phyloP scores from a whole-genome alignment of 805 yeast species.

The Millerozyma acaciae region DNA sequence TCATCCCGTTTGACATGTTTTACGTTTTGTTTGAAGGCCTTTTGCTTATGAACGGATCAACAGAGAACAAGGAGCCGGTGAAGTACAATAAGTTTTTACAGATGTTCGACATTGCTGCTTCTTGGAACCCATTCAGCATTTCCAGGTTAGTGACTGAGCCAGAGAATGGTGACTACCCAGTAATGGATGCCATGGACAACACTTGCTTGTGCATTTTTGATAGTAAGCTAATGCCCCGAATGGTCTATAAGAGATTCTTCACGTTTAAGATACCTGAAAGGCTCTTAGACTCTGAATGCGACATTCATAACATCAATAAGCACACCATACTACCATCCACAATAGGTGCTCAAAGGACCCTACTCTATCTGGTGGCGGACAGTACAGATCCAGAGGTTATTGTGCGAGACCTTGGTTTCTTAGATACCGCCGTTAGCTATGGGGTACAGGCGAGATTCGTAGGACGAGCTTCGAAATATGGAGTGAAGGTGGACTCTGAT shows the following conservation, averaged over 20 bases:
- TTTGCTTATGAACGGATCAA: slow-evolving; percentile 21
- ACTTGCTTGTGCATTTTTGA: slow-evolving; percentile 16
- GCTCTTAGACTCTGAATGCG: slow-evolving; percentile 36
- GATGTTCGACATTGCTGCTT: slow-evolving; percentile 51
- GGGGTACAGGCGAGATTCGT: slow-evolving; percentile 35
- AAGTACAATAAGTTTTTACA: slow-evolving; percentile 36
- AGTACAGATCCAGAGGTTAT: slow-evolving; percentile 3
- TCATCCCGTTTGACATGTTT: slow-evolving; percentile 60
- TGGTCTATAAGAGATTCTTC: slow-evolving; percentile 34
- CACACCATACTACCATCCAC: slow-evolving; percentile 38
- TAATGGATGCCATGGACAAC: slow-evolving; percentile 25
- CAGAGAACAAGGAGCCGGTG: slow-evolving; percentile 11
- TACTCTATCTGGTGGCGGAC: slow-evolving; percentile 11
- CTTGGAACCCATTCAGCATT: slow-evolving; percentile 40
- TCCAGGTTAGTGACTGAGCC: slow-evolving; percentile 28
- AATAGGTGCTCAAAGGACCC: slow-evolving; percentile 19
- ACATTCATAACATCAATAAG: slow-evolving; percentile 23
- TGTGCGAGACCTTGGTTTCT: slow-evolving; percentile 26
- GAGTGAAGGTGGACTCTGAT: slow-evolving; percentile 13
- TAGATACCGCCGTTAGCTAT: slow-evolving; percentile 26
- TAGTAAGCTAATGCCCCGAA: slow-evolving; percentile 16
- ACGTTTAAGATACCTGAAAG: slow-evolving; percentile 37
- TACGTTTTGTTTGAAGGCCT: slow-evolving; percentile 55
- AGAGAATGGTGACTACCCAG: slow-evolving; percentile 12
- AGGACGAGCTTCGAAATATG: slow-evolving; percentile 34